Evolutionary conservation across 2,329 filamentous ascomycete genomes (phyloP), one percentile per base, ranked within the genome.

Genomic region (Aaosphaeria arxii): DNA sequence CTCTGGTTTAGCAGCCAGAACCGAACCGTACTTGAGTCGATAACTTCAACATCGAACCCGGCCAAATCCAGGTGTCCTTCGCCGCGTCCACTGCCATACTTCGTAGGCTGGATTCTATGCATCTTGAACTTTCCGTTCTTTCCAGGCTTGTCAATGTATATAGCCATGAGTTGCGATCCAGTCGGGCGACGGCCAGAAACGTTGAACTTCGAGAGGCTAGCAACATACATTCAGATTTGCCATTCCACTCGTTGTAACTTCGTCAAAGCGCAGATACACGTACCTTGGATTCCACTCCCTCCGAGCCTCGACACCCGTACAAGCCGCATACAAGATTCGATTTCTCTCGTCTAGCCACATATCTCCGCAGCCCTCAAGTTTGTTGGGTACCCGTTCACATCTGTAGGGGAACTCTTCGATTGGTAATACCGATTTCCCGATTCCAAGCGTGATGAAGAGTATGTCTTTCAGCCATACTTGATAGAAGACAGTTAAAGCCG

Each of bases 1-100:
- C 52, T 44, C 24, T 54, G 52, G 33, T 54, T 54, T 4, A 54
- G 17, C 11, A 54, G 40, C 52, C 52, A 54, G 45, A 54, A 54
- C 2, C 51, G 49, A 17, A 44, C 30, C 3, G 46, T 51, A 1
- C 39, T 45, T 11, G 13, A 11, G 17, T 52, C 50, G 2, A 50
- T n/a, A 5, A 44, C 40, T 40, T 54, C 43, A 7, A 46, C 47
- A 32, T 54, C 52, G 33, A 54, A 52, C 2, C 42, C 49, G n/a
- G 32, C 11, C 5, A 52, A 31, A 41, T 54, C 52, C 3, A 54
- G 32, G 17, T 46, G 42, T 6, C 41, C 40, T 30, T 52, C 52
- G 6, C 52, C 52, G 6, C 45, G 32, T 28, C 4, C 39, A 32
- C 9, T 33, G 13, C 41, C 43, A 33, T 52, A 52, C 7, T 11